A percentile compares a stretch with the other conserved stretches of the same genome.
These are phyloP conservation scores for Tulasnella sp. DNA, from an alignment of 768 basidiomycete genomes.

Conservation along the genomic window DNA sequence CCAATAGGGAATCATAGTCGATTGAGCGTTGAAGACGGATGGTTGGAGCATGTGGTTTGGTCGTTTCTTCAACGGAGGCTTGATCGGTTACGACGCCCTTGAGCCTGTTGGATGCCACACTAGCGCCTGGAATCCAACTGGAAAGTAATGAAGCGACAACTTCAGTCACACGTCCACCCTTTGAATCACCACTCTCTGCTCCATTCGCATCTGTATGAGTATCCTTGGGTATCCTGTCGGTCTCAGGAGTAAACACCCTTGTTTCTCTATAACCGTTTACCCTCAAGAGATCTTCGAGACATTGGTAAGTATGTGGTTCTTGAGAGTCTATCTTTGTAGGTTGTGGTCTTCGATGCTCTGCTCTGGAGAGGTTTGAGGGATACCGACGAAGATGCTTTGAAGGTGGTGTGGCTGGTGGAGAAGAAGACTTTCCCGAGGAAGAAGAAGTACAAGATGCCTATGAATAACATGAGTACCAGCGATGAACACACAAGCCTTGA, in stretches of 20 bases:
- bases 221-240: constrained; percentile 33
- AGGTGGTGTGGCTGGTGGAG: too few relatives aligned
- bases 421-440: too few relatives aligned
- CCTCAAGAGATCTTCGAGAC: constrained; percentile 69
- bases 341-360: too few relatives aligned
- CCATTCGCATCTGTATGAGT: neutral
- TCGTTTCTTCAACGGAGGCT: constrained; percentile 4
- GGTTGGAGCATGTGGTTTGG: too few relatives aligned
- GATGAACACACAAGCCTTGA: too few relatives aligned
- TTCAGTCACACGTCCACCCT: neutral
- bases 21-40: too few relatives aligned
- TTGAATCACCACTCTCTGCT: neutral
- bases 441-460: too few relatives aligned
- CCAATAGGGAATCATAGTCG: too few relatives aligned
- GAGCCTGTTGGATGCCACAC: neutral
- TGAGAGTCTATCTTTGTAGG: too few relatives aligned
- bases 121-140: neutral
- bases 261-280: constrained; percentile 92
- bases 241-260: constrained; percentile 75
- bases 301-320: constrained; percentile 68
- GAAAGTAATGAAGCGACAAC: neutral
- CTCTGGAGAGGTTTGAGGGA: too few relatives aligned
- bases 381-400: too few relatives aligned
- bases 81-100: neutral
- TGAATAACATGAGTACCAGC: too few relatives aligned